Evolutionary conservation across 768 basidiomycete species (phyloP), one percentile per base, ranked within the genome.

Genomic region (Daedalea quercina): DNA sequence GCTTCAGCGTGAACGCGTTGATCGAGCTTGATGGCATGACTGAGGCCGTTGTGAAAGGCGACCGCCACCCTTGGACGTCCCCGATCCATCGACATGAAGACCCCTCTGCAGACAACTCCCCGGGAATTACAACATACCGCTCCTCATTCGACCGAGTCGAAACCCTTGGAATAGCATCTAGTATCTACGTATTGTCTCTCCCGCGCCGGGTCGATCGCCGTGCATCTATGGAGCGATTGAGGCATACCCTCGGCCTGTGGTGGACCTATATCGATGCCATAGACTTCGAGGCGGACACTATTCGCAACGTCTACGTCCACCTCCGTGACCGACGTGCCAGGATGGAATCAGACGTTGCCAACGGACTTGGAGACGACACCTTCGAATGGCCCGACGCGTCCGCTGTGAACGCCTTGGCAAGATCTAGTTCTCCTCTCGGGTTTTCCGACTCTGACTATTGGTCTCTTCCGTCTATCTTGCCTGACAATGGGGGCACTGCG

Each of bases 171-270:
- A 59, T 77, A 26, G 69, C 75, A 15, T 67, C 70, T 3, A 59
- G 69, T 9, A 72, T 80, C 48, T 82, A 78, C 56, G 78, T 88
- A 1, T 60, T 89, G 40, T 84, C 83, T 23, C 79, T 87, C 25
- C 76, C 78, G 9, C 67, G 62, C 24, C 76, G 87, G 26, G 59
- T 59, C 17, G 84, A 85, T 55, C 71, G 87, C 23, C 76, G 78
- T 13, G 55, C 62, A 19, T 70, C 79, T 44, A 87, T 87, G 84
- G 80, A 84, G 48, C 57, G 54, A 17, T 60, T 89, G 22, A 73
- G 79, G 22, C 63, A 60, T 11, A 60, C 63, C 8, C 74, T 85
- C 19, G 69, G 64, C 20, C 62, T 85, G 11, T 60, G 68, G 9
- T 87, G 82, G 81, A 73, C 72, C 3, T 77, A 82, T 58, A 55